phyloP scores from a whole-genome alignment of 805 yeast species.

The Starmerella stellata region DNA sequence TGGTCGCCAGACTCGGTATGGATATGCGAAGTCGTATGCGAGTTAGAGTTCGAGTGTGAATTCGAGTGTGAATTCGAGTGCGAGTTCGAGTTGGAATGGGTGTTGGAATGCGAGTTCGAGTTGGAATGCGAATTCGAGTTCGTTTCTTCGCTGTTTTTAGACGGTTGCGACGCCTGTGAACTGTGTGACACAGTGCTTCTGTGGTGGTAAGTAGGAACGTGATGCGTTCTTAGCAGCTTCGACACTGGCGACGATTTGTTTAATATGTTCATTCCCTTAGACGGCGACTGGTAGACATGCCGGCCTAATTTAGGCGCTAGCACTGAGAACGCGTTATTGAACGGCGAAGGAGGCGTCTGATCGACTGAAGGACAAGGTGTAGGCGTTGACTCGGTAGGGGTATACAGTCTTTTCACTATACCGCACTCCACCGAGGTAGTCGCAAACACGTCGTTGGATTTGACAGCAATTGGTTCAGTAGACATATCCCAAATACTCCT shows the following conservation, averaged over 20 bases:
- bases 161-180: background rate
- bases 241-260: slow-evolving; percentile 1
- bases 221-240: background rate
- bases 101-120: background rate
- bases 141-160: background rate
- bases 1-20: background rate
- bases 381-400: background rate
- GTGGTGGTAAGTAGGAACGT: background rate
- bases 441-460: slow-evolving; percentile 9
- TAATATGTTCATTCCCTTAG: background rate
- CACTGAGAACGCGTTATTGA: background rate
- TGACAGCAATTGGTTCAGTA: background rate
- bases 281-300: background rate
- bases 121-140: background rate
- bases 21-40: background rate
- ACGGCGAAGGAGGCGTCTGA: background rate
- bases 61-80: no score
- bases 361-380: background rate
- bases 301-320: background rate
- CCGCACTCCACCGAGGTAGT: slow-evolving; percentile 10
- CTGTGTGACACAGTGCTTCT: background rate
- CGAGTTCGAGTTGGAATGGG: no score
- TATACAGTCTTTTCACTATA: slow-evolving; percentile 1
- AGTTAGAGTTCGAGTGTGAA: no score
- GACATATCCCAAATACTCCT: background rate